phyloP scores from a whole-genome alignment of 495 filamentous ascomycete species.

The Penicillium crystallinum region DNA sequence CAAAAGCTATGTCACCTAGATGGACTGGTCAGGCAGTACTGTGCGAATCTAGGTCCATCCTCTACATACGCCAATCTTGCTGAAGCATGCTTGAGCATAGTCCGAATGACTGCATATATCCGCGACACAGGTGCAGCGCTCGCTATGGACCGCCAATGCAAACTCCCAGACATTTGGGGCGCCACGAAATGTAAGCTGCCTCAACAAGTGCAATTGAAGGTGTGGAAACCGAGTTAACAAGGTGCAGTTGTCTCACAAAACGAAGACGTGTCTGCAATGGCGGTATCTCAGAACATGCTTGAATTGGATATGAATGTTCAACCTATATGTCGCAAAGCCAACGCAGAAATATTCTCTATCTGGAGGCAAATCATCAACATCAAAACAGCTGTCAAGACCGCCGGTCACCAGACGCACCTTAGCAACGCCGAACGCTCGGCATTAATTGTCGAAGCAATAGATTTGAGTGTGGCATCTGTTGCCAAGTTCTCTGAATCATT shows the following conservation, averaged over 20 bases:
- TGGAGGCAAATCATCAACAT: slow-evolving; percentile 20
- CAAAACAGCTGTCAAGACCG: slow-evolving; percentile 8
- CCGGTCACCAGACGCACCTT: not conserved
- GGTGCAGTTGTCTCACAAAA: not conserved
- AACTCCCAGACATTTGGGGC: slow-evolving; percentile 6
- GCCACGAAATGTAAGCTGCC: not conserved
- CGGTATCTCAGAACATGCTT: not conserved
- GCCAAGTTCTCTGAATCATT: slow-evolving; percentile 5
- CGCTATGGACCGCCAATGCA: slow-evolving; percentile 9
- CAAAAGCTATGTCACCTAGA: slow-evolving; percentile 11
- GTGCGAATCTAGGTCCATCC: slow-evolving; percentile 13
- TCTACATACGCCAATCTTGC: slow-evolving; percentile 14
- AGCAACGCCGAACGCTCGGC: not conserved
- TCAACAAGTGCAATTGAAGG: no score
- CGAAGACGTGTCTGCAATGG: not conserved
- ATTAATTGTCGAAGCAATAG: not conserved
- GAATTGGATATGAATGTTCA: slow-evolving; percentile 10
- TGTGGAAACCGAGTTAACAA: not conserved
- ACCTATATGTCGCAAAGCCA: slow-evolving; percentile 12
- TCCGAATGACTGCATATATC: slow-evolving; percentile 21
- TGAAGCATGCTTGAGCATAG: slow-evolving; percentile 19
- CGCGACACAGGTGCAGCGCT: slow-evolving; percentile 24
- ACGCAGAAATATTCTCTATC: slow-evolving; percentile 13
- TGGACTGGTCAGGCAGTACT: slow-evolving; percentile 14
- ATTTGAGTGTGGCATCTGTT: not conserved